A percentile compares a stretch with the other conserved stretches of the same genome.
phyloP scores from a whole-genome alignment of 345 rosid species.

The Citrus sp. region DNA sequence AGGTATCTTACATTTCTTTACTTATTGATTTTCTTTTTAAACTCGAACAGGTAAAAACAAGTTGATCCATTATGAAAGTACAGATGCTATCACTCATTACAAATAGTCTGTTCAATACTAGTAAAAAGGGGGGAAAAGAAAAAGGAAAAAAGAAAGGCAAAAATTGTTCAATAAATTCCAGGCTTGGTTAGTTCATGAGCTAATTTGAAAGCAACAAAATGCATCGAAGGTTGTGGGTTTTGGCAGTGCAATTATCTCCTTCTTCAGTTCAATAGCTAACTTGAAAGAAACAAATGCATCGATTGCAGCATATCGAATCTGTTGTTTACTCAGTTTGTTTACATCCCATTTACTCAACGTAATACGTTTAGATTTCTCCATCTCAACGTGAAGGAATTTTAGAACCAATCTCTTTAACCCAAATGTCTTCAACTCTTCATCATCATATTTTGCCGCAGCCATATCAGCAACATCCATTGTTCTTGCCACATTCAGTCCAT shows the following conservation, averaged over 20 bases:
- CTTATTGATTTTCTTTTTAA: no score
- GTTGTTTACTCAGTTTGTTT: background rate
- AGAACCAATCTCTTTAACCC: background rate
- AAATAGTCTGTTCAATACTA: background rate
- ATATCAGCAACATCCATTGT: background rate
- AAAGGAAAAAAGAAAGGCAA: background rate
- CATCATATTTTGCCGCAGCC: background rate
- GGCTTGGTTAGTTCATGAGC: background rate
- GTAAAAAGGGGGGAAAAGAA: background rate
- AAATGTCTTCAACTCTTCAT: background rate
- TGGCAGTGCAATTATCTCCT: background rate
- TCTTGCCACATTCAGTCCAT: background rate
- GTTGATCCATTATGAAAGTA: background rate
- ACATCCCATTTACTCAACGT: background rate
- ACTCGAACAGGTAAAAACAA: background rate
- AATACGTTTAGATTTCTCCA: background rate
- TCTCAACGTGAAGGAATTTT: background rate
- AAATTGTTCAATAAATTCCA: background rate
- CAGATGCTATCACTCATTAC: background rate
- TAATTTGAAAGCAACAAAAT: background rate
- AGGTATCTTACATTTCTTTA: no score
- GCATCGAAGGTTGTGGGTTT: background rate
- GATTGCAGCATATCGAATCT: constrained; percentile 5
- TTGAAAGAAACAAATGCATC: constrained; percentile 15
- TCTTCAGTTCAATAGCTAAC: background rate